These are phyloP conservation scores for Tricladium varicosporioides DNA, from an alignment of 2,329 filamentous ascomycete species.

Conservation along the genomic window DNA sequence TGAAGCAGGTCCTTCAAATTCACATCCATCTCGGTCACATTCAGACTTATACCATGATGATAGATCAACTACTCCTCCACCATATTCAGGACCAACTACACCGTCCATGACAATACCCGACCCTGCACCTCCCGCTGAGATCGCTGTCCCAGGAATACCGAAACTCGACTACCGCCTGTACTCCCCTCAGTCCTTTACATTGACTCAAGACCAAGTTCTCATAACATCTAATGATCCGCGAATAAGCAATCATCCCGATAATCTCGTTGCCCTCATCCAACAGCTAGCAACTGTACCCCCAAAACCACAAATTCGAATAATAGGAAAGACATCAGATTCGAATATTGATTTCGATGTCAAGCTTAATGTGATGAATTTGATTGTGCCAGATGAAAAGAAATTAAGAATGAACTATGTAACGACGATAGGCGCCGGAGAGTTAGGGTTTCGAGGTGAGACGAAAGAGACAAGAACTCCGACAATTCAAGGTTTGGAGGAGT, in stretches of 20 bases:
- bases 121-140: constrained; percentile 9
- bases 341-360: constrained; percentile 51
- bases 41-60: constrained; percentile 19
- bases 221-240: constrained; percentile 48
- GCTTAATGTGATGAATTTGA: constrained; percentile 53
- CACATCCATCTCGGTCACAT: background rate
- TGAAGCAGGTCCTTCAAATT: constrained; percentile 15
- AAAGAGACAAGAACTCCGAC: constrained; percentile 20
- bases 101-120: constrained; percentile 7
- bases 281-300: constrained; percentile 51
- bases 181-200: constrained; percentile 48
- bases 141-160: constrained; percentile 24
- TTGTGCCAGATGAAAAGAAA: constrained; percentile 43
- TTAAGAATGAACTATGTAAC: constrained; percentile 53
- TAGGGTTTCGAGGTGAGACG: constrained; percentile 44
- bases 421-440: constrained; percentile 47
- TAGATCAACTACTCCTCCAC: constrained; percentile 25
- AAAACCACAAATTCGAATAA: constrained; percentile 51
- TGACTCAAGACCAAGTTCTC: constrained; percentile 47
- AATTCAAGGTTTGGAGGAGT: constrained; percentile 20
- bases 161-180: constrained; percentile 38
- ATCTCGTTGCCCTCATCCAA: constrained; percentile 46
- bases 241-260: constrained; percentile 45
- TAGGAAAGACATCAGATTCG: constrained; percentile 40
- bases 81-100: constrained; percentile 27